Evolutionary conservation across 2,329 filamentous ascomycete species (phyloP).

Genomic region (Aspergillus unguis): DNA sequence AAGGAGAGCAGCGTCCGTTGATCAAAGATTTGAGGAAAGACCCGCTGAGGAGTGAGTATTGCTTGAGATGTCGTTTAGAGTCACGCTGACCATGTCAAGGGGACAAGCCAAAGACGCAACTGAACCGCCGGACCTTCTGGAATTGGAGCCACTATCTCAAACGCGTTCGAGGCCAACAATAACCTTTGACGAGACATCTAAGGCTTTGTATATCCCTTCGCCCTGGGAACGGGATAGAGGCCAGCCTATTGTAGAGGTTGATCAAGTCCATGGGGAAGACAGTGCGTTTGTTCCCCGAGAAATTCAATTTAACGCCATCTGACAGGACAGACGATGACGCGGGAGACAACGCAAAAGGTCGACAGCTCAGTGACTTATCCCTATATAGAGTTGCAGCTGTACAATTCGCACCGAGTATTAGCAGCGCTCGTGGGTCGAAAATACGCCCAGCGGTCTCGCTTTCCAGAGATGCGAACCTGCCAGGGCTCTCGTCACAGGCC

Average conservation of each 20-base stretch:
- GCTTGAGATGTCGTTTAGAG: too few relatives aligned
- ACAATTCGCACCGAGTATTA: constrained; percentile 11
- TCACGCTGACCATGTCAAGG: too few relatives aligned
- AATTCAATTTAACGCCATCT: not conserved
- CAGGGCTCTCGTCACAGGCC: constrained; percentile 42
- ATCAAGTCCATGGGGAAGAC: constrained; percentile 16
- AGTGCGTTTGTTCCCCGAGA: constrained; percentile 1
- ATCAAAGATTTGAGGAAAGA: not conserved
- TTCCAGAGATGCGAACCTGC: constrained; percentile 31
- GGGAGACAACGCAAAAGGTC: not conserved
- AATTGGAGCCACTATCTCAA: not conserved
- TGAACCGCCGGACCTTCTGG: not conserved
- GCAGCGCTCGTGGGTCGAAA: constrained; percentile 11
- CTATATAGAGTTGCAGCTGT: constrained; percentile 13
- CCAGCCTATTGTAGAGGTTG: constrained; percentile 25
- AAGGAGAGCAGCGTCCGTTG: not conserved
- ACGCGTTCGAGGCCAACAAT: constrained; percentile 1
- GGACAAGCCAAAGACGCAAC: not conserved
- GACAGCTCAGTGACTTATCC: constrained; percentile 1
- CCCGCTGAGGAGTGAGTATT: not conserved
- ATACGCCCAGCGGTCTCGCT: constrained; percentile 17
- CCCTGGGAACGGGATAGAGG: constrained; percentile 23
- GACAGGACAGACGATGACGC: constrained; percentile 10
- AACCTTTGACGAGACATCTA: constrained; percentile 15
- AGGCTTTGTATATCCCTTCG: constrained; percentile 27